Evolutionary conservation across 495 filamentous ascomycete genomes (phyloP).

Genomic region (Neurospora sp.): DNA sequence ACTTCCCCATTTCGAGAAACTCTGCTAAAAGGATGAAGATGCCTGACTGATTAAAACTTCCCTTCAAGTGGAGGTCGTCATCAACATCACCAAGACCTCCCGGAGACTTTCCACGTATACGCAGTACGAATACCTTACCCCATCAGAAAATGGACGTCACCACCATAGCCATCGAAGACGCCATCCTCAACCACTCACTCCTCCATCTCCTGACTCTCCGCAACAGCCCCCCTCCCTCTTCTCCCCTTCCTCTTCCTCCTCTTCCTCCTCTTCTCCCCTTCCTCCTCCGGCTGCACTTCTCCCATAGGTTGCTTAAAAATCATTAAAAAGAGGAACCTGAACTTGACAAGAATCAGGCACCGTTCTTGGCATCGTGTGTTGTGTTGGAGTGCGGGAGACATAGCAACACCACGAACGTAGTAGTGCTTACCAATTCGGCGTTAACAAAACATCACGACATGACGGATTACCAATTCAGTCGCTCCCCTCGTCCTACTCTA

Average conservation of each 20-base stretch:
- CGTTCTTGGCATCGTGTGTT: background rate
- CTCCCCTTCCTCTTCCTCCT: slow-evolving; percentile 22
- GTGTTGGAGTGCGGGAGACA: background rate
- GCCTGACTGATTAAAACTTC: background rate
- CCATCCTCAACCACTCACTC: slow-evolving; percentile 39
- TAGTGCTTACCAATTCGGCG: background rate
- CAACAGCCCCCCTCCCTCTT: slow-evolving; percentile 17
- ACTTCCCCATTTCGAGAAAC: background rate
- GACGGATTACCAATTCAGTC: background rate
- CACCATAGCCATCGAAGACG: slow-evolving; percentile 46
- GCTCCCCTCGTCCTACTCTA: background rate
- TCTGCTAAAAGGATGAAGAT: background rate
- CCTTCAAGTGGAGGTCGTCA: background rate
- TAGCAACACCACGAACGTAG: background rate
- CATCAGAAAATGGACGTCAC: background rate
- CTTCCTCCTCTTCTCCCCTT: no score
- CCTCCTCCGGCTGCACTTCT: slow-evolving; percentile 11
- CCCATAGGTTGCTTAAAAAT: background rate
- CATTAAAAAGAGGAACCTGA: background rate
- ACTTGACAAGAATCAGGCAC: background rate
- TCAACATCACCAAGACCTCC: background rate
- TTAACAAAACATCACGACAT: background rate
- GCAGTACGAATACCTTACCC: background rate
- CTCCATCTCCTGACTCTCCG: slow-evolving; percentile 19
- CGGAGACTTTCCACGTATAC: background rate